Percentiles rank a stretch among this genome's conserved stretches.
Evolutionary conservation across 129 eudicot species (phyloP).

Genomic region (Helianthus tuberosus): DNA sequence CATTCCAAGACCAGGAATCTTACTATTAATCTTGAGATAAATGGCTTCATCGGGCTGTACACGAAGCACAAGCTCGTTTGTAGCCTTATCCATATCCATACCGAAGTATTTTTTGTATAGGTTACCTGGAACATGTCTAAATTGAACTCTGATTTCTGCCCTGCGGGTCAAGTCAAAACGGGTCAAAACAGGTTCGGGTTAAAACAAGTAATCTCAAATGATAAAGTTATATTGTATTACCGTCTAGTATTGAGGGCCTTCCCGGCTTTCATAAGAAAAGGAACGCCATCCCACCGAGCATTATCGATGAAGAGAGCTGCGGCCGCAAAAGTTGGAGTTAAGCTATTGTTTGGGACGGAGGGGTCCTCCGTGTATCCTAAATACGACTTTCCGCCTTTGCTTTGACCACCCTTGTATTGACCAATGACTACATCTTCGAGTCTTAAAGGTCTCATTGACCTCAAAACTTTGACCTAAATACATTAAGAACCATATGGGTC

Average conservation of each 20-base stretch:
- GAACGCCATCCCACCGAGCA: conserved; percentile 99
- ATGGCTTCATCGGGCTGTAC: conserved; percentile 96
- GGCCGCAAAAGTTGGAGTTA: conserved; percentile 97
- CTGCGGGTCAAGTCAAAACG: conserved; percentile 31
- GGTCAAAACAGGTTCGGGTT: neutral
- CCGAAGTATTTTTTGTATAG: conserved; percentile 73
- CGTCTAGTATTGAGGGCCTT: conserved; percentile 86
- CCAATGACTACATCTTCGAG: conserved; percentile 84
- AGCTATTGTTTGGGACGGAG: conserved; percentile 70
- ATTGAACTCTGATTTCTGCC: conserved; percentile 94
- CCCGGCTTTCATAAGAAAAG: conserved; percentile 96
- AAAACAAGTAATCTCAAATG: neutral
- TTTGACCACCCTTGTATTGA: conserved; percentile 83
- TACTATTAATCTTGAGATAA: conserved; percentile 82
- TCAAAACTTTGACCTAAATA: conserved; percentile 81
- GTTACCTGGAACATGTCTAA: conserved; percentile 94
- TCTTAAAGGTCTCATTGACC: conserved; percentile 73
- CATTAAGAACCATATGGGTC: conserved; percentile 14
- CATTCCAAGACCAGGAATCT: conserved; percentile 97
- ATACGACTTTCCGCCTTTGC: conserved; percentile 66
- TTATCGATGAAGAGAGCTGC: conserved; percentile 89
- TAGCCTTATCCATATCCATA: conserved; percentile 73
- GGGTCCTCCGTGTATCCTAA: conserved; percentile 91
- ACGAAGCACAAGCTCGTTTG: conserved; percentile 82
- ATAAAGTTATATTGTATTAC: conserved; percentile 27